These are phyloP conservation scores for Arthrocladium fulminans DNA, from an alignment of 2,329 filamentous ascomycete genomes.

Conservation along the genomic window DNA sequence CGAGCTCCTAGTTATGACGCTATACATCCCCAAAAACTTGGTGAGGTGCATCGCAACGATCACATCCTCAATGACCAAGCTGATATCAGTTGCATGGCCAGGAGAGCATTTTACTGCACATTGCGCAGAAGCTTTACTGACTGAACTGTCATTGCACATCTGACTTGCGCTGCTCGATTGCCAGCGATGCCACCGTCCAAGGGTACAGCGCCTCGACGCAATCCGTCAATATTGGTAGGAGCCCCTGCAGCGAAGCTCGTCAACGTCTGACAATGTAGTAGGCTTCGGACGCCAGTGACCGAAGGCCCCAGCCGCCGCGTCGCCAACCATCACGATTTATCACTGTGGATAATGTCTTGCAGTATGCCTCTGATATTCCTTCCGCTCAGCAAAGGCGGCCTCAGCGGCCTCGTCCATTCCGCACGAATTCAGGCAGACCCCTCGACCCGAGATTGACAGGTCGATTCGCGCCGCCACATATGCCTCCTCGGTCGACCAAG, in stretches of 20 bases:
- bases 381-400: constrained; percentile 80
- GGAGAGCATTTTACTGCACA: too few relatives aligned
- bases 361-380: constrained; percentile 88
- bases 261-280: background rate
- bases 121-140: too few relatives aligned
- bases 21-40: background rate
- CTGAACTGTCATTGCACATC: background rate
- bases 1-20: background rate
- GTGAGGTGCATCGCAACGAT: too few relatives aligned
- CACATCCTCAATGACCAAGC: background rate
- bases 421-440: constrained; percentile 30
- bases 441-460: constrained; percentile 48
- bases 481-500: constrained; percentile 84
- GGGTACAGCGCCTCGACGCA: constrained; percentile 1
- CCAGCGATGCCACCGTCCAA: background rate
- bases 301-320: constrained; percentile 22
- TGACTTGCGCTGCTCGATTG: background rate
- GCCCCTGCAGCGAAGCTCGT: background rate
- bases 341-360: constrained; percentile 85
- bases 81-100: background rate
- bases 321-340: constrained; percentile 62
- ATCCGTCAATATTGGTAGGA: constrained; percentile 6
- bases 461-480: constrained; percentile 48
- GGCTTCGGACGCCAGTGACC: background rate
- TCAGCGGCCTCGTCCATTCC: constrained; percentile 39